Percentiles rank a stretch among this genome's conserved stretches.
Evolutionary conservation across 306 rosid species (phyloP).

Genomic region (Vigna unguiculata): DNA sequence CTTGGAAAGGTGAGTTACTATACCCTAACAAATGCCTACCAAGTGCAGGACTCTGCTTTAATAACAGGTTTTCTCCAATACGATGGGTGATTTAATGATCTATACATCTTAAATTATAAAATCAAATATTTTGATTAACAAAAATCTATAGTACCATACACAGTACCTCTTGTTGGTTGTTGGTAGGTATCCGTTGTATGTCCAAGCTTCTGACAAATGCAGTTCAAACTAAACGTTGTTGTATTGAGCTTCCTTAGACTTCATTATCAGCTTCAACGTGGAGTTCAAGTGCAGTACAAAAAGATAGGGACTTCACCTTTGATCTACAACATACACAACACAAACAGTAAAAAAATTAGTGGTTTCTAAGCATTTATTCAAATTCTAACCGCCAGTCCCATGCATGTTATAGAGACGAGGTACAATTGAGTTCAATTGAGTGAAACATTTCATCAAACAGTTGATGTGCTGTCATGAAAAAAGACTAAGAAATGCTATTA

Average conservation of each 20-base stretch:
- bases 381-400: neutral
- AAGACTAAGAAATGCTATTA: too few species aligned
- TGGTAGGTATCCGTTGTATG: neutral
- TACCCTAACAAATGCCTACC: neutral
- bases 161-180: neutral
- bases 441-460: slow-evolving; percentile 6
- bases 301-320: neutral
- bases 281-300: neutral
- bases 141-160: neutral
- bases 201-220: neutral
- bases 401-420: neutral
- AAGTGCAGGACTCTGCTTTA: neutral
- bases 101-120: neutral
- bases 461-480: neutral
- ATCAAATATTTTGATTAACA: neutral
- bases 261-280: neutral
- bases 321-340: neutral
- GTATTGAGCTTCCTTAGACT: neutral
- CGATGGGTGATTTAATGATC: neutral
- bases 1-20: neutral
- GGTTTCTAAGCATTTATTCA: neutral
- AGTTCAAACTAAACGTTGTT: neutral
- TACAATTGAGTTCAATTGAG: neutral
- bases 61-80: neutral
- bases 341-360: neutral